Evolutionary conservation across 2,329 filamentous ascomycete genomes (phyloP).

Genomic region (Aspergillus quadricinctus): DNA sequence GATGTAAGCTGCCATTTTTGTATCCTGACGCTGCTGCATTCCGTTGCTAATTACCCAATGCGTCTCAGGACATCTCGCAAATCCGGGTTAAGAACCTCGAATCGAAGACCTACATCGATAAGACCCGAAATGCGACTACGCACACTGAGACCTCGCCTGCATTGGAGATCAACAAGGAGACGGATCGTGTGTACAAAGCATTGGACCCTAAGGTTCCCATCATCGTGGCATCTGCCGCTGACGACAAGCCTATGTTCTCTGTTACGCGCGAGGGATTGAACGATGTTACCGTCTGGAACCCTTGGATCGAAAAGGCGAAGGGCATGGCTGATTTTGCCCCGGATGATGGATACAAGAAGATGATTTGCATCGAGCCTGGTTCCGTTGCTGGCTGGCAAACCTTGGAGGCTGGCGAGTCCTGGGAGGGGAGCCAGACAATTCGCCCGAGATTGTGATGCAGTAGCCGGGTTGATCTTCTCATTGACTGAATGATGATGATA

Average conservation of each 20-base stretch:
- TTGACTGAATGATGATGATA: conserved; percentile 1
- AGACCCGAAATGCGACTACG: conserved; percentile 62
- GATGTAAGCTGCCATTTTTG: conserved; percentile 54
- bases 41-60: background rate
- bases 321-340: conserved; percentile 83
- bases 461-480: background rate
- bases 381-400: conserved; percentile 76
- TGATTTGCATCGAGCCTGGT: conserved; percentile 93
- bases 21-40: background rate
- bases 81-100: conserved; percentile 72
- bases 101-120: conserved; percentile 74
- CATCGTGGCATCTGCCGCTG: conserved; percentile 42
- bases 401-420: conserved; percentile 72
- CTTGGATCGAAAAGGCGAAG: conserved; percentile 80
- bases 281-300: conserved; percentile 96
- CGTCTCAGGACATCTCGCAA: conserved; percentile 68
- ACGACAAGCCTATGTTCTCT: conserved; percentile 59
- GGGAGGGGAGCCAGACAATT: conserved; percentile 60
- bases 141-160: conserved; percentile 61
- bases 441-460: conserved; percentile 35
- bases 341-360: conserved; percentile 83
- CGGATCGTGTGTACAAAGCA: conserved; percentile 78
- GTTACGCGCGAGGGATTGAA: conserved; percentile 78
- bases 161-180: conserved; percentile 70
- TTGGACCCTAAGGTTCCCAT: conserved; percentile 50